Evolutionary conservation across 1,284 basidiomycete species (phyloP), one percentile per base, ranked within the genome.

Genomic region (Cutaneotrichosporon cutaneum): DNA sequence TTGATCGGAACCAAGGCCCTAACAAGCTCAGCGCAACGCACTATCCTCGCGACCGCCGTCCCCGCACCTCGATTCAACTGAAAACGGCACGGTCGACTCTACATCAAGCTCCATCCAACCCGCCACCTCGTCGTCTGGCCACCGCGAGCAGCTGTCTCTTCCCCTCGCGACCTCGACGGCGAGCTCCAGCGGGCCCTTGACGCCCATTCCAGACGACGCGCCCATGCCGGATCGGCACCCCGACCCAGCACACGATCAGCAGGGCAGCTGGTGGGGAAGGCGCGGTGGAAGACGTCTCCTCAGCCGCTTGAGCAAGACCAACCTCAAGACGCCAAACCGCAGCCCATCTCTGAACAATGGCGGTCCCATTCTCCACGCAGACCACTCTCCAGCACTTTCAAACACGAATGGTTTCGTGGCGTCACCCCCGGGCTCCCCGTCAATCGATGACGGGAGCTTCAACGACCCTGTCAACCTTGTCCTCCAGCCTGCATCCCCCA

Each of bases 401-500:
- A 54, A 54, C 52, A 16, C 21, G 11, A 39, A 36, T 39, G 22
- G 16, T 24, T 16, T 54, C 22, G 52, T 56, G 35, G 39, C 47
- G 33, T 56, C 60, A 30, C 55, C 60, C n/a, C 32, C 42, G 14
- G 33, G 36, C 18, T 58, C 60, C 2, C 60, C 60, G n/a, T 36
- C 42, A 18, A 39, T 60, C 47, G 59, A 66, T 14, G 44, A 63
- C 21, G 48, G 54, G 26, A 55, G 33, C 18, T 55, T 54, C 22
- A 55, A 51, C 7, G 26, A 53, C n/a, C 48, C 60, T 10, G 61
- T 66, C 61, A 66, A 62, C 57, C 60, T 66, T 39, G 50, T 63
- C 30, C 58, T 66, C 24, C 64, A 66, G 59, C 64, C 64, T 5
- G 56, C 61, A 22, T 66, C 64, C 10, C 64, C 64, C 7, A 57